These are phyloP conservation scores for Raffaelea arxii DNA, from an alignment of 2,329 filamentous ascomycete species.

Conservation along the genomic window DNA sequence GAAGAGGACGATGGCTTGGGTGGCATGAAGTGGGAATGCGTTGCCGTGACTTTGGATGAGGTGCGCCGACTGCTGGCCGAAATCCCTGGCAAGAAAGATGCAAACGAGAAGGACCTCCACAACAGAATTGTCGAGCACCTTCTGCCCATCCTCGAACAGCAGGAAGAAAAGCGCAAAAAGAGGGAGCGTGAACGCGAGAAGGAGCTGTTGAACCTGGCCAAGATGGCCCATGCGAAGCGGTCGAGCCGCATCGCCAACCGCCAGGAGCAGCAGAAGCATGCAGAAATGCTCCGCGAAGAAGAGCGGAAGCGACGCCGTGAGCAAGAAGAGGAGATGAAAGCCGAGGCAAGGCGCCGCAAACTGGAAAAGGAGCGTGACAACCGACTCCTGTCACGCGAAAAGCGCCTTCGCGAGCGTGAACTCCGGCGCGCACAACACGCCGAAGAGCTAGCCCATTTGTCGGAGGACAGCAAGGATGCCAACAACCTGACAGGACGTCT, in stretches of 20 bases:
- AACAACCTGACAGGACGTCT: conserved; percentile 48
- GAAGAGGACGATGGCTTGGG: conserved; percentile 53
- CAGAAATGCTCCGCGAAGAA: conserved; percentile 62
- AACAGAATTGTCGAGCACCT: conserved; percentile 67
- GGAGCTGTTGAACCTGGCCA: conserved; percentile 71
- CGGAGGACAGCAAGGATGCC: conserved; percentile 60
- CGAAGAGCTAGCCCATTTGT: conserved; percentile 69
- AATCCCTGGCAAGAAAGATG: conserved; percentile 67
- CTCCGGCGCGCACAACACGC: conserved; percentile 73
- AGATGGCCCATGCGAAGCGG: conserved; percentile 86
- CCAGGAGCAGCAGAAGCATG: conserved; percentile 64
- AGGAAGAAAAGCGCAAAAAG: conserved; percentile 63
- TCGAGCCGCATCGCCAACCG: conserved; percentile 83
- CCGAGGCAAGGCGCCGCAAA: conserved; percentile 49
- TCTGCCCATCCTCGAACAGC: conserved; percentile 73
- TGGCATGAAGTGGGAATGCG: conserved; percentile 79
- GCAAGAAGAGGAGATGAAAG: conserved; percentile 54
- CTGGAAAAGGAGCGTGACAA: conserved; percentile 66
- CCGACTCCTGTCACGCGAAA: conserved; percentile 74
- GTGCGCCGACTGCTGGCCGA: conserved; percentile 61
- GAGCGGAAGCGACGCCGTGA: conserved; percentile 57
- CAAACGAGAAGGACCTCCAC: conserved; percentile 73
- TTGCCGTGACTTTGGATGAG: conserved; percentile 73
- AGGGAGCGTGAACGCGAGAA: conserved; percentile 60
- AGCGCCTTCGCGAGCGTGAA: conserved; percentile 78